Conservation (phyloP, 2,329 filamentous ascomycete genomes). For the Penicillium sp. region DNA sequence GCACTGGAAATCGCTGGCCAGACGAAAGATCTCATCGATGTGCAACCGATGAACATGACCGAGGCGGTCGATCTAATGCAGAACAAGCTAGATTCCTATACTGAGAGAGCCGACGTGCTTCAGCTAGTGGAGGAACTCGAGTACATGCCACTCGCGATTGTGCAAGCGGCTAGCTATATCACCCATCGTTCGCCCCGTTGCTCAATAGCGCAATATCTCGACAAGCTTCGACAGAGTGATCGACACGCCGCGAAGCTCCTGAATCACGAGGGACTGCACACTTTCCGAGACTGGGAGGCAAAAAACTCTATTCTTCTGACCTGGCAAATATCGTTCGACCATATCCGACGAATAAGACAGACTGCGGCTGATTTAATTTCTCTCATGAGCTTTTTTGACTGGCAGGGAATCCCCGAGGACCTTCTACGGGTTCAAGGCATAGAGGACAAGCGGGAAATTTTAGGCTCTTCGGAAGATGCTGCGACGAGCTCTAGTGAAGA, state of each 20-base stretch:
- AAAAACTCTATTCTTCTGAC: conserved; percentile 29
- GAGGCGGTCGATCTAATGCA: conserved; percentile 27
- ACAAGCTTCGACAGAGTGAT: conserved; percentile 36
- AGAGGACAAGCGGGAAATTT: no score
- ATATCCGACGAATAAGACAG: conserved; percentile 20
- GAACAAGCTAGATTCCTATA: conserved; percentile 20
- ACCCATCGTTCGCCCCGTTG: conserved; percentile 2
- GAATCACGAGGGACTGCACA: conserved; percentile 21
- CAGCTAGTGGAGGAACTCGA: conserved; percentile 19
- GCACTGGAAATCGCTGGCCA: conserved; percentile 5
- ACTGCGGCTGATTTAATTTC: conserved; percentile 26
- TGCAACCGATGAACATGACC: conserved; percentile 25
- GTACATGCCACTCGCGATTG: conserved; percentile 31
- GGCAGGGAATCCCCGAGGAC: conserved; percentile 26
- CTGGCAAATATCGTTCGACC: conserved; percentile 36
- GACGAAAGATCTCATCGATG: conserved; percentile 10
- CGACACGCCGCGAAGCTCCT: conserved; percentile 25
- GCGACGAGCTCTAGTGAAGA: no score
- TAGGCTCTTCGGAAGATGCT: no score
- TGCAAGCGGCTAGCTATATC: conserved; percentile 32
- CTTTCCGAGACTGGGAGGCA: conserved; percentile 22
- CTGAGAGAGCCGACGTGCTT: neutral
- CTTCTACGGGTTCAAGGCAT: conserved; percentile 9
- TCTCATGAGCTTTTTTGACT: conserved; percentile 30
- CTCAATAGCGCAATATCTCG: conserved; percentile 11